Conservation (phyloP, 108 stramenopile genomes). For the Skeletonema costatum region DNA sequence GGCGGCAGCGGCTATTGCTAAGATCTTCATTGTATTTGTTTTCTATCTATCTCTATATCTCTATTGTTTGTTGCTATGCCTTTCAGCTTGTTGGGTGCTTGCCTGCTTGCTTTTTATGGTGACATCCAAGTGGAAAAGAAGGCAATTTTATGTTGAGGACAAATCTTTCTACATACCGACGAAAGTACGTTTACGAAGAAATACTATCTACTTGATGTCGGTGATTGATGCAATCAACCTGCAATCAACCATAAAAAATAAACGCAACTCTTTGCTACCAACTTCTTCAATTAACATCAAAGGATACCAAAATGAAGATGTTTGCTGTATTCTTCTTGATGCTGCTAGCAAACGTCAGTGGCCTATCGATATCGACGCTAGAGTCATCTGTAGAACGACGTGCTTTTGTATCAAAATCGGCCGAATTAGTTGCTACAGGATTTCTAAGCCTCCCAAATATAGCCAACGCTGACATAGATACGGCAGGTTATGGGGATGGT, state of each 20-base stretch:
- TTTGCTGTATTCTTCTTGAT: neutral
- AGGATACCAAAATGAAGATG: neutral
- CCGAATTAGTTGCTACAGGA: neutral
- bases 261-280: no score
- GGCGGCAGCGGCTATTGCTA: neutral
- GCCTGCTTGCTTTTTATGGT: neutral
- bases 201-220: neutral
- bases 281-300: no score
- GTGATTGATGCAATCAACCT: no score
- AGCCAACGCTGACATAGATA: neutral
- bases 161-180: neutral
- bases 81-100: neutral
- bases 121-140: neutral
- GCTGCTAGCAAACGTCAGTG: neutral
- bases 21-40: neutral
- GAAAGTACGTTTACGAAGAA: neutral
- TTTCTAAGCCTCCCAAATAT: neutral
- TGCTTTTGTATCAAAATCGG: neutral
- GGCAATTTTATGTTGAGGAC: neutral
- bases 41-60: neutral
- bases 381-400: neutral
- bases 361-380: neutral
- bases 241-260: no score
- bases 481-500: slow-evolving; percentile 5
- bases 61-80: neutral